These are phyloP conservation scores for Miscanthus lutarioriparius DNA, from an alignment of 176 grass and related monocot genomes.

Conservation along the genomic window DNA sequence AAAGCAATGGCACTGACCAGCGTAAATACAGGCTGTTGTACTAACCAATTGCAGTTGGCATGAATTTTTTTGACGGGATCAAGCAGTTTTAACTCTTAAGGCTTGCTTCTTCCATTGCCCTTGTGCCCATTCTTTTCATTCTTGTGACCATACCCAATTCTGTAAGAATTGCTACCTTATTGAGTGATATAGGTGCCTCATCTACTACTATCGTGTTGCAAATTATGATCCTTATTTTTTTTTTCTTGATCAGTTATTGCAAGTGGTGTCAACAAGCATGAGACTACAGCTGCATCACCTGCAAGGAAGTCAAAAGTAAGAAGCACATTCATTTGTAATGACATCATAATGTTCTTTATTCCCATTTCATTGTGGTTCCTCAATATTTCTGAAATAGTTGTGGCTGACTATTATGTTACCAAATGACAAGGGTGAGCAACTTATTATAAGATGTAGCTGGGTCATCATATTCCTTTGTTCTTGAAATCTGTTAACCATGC, in stretches of 20 bases:
- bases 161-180: conserved; percentile 17
- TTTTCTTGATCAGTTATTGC: conserved; percentile 38
- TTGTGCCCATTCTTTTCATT: conserved; percentile 36
- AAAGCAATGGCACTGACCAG: conserved; percentile 37
- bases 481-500: background rate
- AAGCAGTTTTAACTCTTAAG: conserved; percentile 31
- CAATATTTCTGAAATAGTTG: background rate
- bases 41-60: conserved; percentile 27
- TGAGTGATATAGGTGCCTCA: background rate
- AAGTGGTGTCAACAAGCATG: conserved; percentile 47
- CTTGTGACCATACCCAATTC: conserved; percentile 23
- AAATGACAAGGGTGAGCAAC: background rate
- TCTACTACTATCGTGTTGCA: conserved; percentile 1
- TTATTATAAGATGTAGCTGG: background rate
- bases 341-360: conserved; percentile 12
- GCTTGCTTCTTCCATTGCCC: conserved; percentile 33
- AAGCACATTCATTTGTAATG: conserved; percentile 9
- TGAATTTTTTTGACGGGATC: conserved; percentile 29
- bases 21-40: conserved; percentile 41
- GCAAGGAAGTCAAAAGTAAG: conserved; percentile 37
- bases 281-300: conserved; percentile 38
- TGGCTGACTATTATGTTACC: background rate
- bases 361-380: background rate
- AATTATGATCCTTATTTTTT: conserved; percentile 1
- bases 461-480: conserved; percentile 3